Evolutionary conservation across 306 rosid species (phyloP).

Genomic region (Glycine latifolia): DNA sequence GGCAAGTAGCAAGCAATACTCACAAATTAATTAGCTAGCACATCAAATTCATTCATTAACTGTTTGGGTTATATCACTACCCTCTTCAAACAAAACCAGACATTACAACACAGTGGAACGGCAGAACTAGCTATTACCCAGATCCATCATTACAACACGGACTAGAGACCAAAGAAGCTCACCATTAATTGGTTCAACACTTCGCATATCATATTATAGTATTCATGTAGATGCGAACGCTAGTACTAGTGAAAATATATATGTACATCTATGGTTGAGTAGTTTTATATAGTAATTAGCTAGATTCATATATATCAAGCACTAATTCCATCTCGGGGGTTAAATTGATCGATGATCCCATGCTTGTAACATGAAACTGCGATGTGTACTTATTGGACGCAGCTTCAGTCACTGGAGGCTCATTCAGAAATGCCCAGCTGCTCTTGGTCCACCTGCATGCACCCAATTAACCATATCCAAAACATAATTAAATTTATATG

Average conservation of each 20-base stretch:
- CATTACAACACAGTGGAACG: background rate
- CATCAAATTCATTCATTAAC: conserved; percentile 5
- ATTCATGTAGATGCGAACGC: background rate
- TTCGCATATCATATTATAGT: background rate
- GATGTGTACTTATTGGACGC: conserved; percentile 60
- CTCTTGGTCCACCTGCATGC: conserved; percentile 84
- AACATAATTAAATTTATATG: no score
- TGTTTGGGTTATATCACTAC: no score
- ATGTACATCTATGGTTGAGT: background rate
- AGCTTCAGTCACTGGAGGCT: conserved; percentile 65
- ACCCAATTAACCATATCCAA: no score
- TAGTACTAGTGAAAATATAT: background rate
- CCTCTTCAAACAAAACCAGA: conserved; percentile 1
- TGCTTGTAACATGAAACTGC: conserved; percentile 65
- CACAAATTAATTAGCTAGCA: background rate
- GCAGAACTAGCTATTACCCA: background rate
- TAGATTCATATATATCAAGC: conserved; percentile 34
- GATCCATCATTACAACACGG: no score
- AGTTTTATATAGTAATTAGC: background rate
- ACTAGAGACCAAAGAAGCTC: no score
- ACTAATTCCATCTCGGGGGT: background rate
- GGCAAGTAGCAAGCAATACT: no score
- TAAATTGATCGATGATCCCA: conserved; percentile 40
- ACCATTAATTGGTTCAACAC: background rate
- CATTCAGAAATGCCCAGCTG: conserved; percentile 91